Percentiles rank a stretch among this genome's conserved stretches.
Evolutionary conservation across 2,329 filamentous ascomycete genomes (phyloP).

Genomic region (Colletotrichum sp.): DNA sequence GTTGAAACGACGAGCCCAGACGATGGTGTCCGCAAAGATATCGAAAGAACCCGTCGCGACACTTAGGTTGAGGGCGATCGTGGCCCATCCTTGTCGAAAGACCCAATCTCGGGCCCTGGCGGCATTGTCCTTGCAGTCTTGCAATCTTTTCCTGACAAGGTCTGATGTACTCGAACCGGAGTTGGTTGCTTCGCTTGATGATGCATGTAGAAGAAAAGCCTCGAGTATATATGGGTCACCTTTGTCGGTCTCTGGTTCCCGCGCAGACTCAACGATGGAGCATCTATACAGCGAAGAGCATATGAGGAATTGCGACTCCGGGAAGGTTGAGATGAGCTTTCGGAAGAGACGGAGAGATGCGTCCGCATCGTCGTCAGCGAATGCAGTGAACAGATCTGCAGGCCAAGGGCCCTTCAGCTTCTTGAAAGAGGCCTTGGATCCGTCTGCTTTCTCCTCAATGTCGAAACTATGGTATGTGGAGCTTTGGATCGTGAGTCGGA

Average conservation of each 20-base stretch:
- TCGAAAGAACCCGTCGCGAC: conserved; percentile 29
- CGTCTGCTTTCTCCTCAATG: conserved; percentile 24
- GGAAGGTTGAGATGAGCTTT: neutral
- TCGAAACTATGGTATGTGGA: conserved; percentile 23
- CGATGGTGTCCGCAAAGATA: conserved; percentile 25
- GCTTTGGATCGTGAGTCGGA: conserved; percentile 27
- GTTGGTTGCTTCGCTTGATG: neutral
- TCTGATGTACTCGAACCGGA: neutral
- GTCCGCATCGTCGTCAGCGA: neutral
- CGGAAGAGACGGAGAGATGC: neutral
- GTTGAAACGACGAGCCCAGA: conserved; percentile 34
- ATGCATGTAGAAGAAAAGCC: neutral
- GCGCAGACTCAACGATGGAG: neutral
- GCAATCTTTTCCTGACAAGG: neutral
- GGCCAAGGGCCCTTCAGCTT: conserved; percentile 4
- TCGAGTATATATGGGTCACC: neutral
- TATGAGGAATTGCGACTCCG: neutral
- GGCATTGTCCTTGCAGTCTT: conserved; percentile 25
- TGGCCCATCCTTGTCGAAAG: conserved; percentile 29
- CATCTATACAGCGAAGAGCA: neutral
- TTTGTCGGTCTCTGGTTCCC: neutral
- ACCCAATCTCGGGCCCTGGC: conserved; percentile 25
- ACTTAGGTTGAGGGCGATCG: conserved; percentile 29
- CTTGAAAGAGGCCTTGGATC: neutral
- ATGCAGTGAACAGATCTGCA: neutral